A percentile compares a stretch with the other conserved stretches of the same genome.
phyloP scores from a whole-genome alignment of 2,329 filamentous ascomycete genomes.

The Aspergillus versicolor region DNA sequence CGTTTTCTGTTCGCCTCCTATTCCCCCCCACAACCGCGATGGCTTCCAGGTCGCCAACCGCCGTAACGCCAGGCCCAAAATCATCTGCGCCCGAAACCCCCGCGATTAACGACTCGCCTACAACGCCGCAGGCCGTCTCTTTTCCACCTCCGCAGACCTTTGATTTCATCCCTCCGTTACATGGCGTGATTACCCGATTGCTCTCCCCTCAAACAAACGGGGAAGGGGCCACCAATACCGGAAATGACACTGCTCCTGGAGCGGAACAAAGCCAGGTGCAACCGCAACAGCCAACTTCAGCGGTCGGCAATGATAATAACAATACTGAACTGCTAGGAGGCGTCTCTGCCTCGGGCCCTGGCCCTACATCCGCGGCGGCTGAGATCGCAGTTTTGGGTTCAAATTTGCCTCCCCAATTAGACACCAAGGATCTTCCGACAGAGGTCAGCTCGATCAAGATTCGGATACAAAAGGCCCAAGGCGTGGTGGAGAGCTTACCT shows the following conservation, averaged over 20 bases:
- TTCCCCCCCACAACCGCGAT: conserved; percentile 25
- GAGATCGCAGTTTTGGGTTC: conserved; percentile 26
- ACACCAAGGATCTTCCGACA: conserved; percentile 74
- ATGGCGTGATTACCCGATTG: conserved; percentile 73
- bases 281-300: conserved; percentile 28
- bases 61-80: conserved; percentile 45
- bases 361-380: conserved; percentile 18
- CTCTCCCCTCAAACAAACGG: conserved; percentile 50
- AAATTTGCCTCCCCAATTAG: conserved; percentile 47
- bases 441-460: conserved; percentile 78
- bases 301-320: conserved; percentile 26
- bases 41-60: conserved; percentile 36
- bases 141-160: conserved; percentile 78
- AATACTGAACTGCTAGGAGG: conserved; percentile 26
- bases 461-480: conserved; percentile 75
- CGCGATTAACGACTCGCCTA: conserved; percentile 24
- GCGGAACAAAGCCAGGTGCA: conserved; percentile 21
- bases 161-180: conserved; percentile 80
- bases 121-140: conserved; percentile 50
- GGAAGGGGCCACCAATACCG: conserved; percentile 37
- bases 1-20: conserved; percentile 6
- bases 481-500: conserved; percentile 42
- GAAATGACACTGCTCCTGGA: conserved; percentile 24
- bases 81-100: conserved; percentile 37
- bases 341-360: conserved; percentile 32